Conservation (phyloP, 805 yeast species). For the Torulaspora franciscae region DNA sequence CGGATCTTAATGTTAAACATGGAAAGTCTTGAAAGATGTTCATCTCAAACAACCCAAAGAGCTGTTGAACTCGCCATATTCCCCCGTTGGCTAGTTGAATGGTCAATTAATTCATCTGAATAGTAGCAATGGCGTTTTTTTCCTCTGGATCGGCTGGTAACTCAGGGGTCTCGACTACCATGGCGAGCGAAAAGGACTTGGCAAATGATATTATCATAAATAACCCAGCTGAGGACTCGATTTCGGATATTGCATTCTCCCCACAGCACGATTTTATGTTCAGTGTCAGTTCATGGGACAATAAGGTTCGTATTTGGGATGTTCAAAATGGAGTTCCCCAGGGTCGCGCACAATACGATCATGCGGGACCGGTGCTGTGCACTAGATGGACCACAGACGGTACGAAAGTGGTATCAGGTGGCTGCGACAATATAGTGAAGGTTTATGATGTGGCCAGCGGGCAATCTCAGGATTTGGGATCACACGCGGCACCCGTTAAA, state of each 20-base stretch:
- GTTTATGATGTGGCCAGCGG: constrained; percentile 78
- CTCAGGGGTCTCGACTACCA: constrained; percentile 22
- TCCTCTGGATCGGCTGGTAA: constrained; percentile 12
- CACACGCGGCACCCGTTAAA: constrained; percentile 76
- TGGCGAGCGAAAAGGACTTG: constrained; percentile 38
- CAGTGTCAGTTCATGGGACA: constrained; percentile 90
- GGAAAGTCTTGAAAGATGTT: not conserved
- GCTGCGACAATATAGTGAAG: constrained; percentile 83
- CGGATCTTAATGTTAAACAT: not conserved
- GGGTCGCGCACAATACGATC: constrained; percentile 86
- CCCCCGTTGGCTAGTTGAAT: not conserved
- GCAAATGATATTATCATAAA: constrained; percentile 65
- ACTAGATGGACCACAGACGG: constrained; percentile 87
- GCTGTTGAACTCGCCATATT: not conserved
- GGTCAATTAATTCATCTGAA: not conserved
- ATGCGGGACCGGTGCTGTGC: constrained; percentile 79
- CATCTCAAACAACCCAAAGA: not conserved
- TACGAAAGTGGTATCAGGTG: constrained; percentile 79
- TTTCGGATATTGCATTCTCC: constrained; percentile 78
- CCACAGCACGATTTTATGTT: constrained; percentile 73
- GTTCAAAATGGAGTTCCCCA: constrained; percentile 73
- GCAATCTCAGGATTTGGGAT: constrained; percentile 79
- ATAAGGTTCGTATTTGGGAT: constrained; percentile 89
- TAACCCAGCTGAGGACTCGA: constrained; percentile 88
- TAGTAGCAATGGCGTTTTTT: constrained; percentile 22